A percentile compares a stretch with the other conserved stretches of the same genome.
Conservation (phyloP, 805 yeast genomes). For the Metschnikowia anglica region DNA sequence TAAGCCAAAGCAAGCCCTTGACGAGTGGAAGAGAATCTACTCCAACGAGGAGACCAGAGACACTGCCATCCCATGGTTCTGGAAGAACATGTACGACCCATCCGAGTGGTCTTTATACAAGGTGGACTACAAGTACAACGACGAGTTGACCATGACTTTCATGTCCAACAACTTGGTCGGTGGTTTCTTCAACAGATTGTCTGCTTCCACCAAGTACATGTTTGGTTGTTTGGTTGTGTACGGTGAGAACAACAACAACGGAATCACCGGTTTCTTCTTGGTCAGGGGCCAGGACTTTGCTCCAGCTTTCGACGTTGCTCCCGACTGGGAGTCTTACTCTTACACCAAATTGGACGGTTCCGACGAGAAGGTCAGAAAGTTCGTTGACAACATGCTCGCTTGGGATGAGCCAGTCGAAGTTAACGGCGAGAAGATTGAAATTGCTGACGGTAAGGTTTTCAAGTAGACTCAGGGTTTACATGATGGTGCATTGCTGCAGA, state of each 20-base stretch:
- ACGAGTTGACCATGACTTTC: constrained; percentile 93
- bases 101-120: constrained; percentile 93
- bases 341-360: constrained; percentile 81
- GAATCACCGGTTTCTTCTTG: constrained; percentile 92
- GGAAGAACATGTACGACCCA: constrained; percentile 85
- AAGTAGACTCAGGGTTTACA: constrained; percentile 50
- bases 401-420: constrained; percentile 93
- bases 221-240: constrained; percentile 92
- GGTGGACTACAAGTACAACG: constrained; percentile 96
- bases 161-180: constrained; percentile 98
- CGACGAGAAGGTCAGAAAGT: constrained; percentile 72
- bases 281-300: constrained; percentile 89
- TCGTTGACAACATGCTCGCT: constrained; percentile 90
- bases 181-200: constrained; percentile 95
- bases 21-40: constrained; percentile 95
- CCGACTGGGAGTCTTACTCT: constrained; percentile 95
- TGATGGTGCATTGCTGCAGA: not conserved
- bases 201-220: constrained; percentile 89
- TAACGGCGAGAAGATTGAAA: constrained; percentile 79
- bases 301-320: constrained; percentile 97
- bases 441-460: constrained; percentile 97
- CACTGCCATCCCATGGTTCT: constrained; percentile 95
- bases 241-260: constrained; percentile 98
- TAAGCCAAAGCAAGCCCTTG: constrained; percentile 65
- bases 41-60: constrained; percentile 97